phyloP scores from a whole-genome alignment of 2,329 filamentous ascomycete genomes.

The Allantophomopsis cytisporea region DNA sequence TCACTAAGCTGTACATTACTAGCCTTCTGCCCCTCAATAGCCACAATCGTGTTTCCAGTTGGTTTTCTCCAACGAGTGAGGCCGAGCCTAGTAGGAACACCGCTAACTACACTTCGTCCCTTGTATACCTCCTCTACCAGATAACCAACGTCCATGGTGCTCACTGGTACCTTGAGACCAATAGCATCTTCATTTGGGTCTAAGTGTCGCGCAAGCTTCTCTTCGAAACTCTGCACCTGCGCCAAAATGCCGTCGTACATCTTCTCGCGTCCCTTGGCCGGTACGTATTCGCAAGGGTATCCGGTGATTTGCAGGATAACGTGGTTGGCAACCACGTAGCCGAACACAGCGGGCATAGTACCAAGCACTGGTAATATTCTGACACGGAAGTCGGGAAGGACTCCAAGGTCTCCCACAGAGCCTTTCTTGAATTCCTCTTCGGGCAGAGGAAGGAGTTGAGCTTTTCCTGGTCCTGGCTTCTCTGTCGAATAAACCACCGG shows the following conservation, averaged over 20 bases:
- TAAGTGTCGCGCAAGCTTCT: conserved; percentile 44
- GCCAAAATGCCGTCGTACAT: conserved; percentile 79
- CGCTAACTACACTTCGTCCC: conserved; percentile 71
- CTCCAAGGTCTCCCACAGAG: conserved; percentile 71
- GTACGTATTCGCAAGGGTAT: conserved; percentile 77
- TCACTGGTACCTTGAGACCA: conserved; percentile 71
- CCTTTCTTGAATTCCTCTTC: conserved; percentile 86
- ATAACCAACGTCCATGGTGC: conserved; percentile 71
- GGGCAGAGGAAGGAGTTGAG: conserved; percentile 70
- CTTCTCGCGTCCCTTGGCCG: conserved; percentile 73
- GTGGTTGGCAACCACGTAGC: conserved; percentile 83
- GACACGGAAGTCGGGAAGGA: conserved; percentile 84
- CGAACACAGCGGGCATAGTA: conserved; percentile 96
- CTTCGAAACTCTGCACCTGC: conserved; percentile 64
- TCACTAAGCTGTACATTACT: conserved; percentile 57
- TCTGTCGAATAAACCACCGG: conserved; percentile 89
- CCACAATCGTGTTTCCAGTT: conserved; percentile 42
- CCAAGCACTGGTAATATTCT: conserved; percentile 91
- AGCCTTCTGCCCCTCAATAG: conserved; percentile 62
- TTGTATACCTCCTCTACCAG: conserved; percentile 80
- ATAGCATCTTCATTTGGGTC: conserved; percentile 32
- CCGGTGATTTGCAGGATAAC: conserved; percentile 70
- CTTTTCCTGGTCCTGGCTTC: conserved; percentile 81
- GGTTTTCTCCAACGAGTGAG: conserved; percentile 73
- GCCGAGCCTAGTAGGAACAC: conserved; percentile 64